Evolutionary conservation across 2,329 filamentous ascomycete genomes (phyloP).

Genomic region (Dactylella cylindrospora): DNA sequence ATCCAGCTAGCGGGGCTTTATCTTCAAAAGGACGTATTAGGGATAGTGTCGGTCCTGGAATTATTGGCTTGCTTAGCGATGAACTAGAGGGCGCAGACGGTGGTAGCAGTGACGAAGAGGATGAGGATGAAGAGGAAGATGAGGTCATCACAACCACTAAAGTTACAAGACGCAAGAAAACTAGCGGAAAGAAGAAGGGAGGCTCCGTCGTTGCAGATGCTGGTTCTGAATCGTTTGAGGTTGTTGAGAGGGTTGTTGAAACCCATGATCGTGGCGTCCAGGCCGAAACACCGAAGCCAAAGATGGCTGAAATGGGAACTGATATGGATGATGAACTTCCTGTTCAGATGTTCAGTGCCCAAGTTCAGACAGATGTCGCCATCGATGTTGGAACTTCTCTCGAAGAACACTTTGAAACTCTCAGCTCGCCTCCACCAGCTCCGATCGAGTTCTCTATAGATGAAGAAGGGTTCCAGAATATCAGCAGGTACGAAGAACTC

Average conservation of each 20-base stretch:
- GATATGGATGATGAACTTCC: slow-evolving; percentile 28
- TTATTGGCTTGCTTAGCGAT: slow-evolving; percentile 20
- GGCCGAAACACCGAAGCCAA: slow-evolving; percentile 4
- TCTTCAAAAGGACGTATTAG: slow-evolving; percentile 1
- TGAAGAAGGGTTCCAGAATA: slow-evolving; percentile 29
- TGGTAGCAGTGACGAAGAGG: slow-evolving; percentile 20
- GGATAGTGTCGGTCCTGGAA: slow-evolving; percentile 22
- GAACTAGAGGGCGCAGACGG: slow-evolving; percentile 16
- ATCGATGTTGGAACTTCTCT: slow-evolving; percentile 13
- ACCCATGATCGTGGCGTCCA: slow-evolving; percentile 36
- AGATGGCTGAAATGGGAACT: slow-evolving; percentile 19
- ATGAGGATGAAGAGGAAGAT: slow-evolving; percentile 33
- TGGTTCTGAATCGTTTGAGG: slow-evolving; percentile 23
- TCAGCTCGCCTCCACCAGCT: slow-evolving; percentile 16
- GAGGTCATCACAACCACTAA: slow-evolving; percentile 37
- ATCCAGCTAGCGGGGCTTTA: slow-evolving; percentile 1
- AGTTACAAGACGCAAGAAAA: slow-evolving; percentile 38
- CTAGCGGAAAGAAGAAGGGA: slow-evolving; percentile 10
- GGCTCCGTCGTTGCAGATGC: slow-evolving; percentile 6
- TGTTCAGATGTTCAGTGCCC: slow-evolving; percentile 31
- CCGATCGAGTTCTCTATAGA: slow-evolving; percentile 38
- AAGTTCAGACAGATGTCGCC: slow-evolving; percentile 24
- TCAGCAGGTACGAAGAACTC: slow-evolving; percentile 34
- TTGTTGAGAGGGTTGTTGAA: slow-evolving; percentile 28
- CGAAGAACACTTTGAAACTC: slow-evolving; percentile 20